phyloP scores from a whole-genome alignment of 176 grass and related monocot genomes.

The Oryza officinalis region DNA sequence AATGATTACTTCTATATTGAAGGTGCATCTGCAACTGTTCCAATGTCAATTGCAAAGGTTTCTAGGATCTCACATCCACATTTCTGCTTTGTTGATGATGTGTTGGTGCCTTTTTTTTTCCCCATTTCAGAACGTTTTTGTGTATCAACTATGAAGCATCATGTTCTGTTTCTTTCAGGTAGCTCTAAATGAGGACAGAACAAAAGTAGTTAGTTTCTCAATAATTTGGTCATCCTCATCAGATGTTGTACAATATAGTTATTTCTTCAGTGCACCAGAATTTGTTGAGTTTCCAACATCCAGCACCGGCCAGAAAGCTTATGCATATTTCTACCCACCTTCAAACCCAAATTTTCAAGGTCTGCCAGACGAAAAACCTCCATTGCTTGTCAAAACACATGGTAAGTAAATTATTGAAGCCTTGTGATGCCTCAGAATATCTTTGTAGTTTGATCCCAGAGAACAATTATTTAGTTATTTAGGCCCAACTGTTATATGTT shows the following conservation, averaged over 20 bases:
- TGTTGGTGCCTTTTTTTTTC: background rate
- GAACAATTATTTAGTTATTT: background rate
- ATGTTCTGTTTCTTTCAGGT: slow-evolving; percentile 50
- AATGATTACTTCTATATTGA: slow-evolving; percentile 74
- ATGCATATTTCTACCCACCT: slow-evolving; percentile 94
- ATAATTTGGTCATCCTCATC: slow-evolving; percentile 82
- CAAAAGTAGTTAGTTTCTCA: slow-evolving; percentile 58
- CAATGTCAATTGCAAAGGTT: slow-evolving; percentile 90
- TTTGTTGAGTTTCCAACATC: slow-evolving; percentile 83
- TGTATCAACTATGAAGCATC: background rate
- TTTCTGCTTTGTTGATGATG: slow-evolving; percentile 17
- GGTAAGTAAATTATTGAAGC: slow-evolving; percentile 52
- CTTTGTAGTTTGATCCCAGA: background rate
- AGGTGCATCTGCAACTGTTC: slow-evolving; percentile 75
- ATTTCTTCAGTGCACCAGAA: slow-evolving; percentile 76
- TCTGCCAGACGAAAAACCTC: slow-evolving; percentile 76
- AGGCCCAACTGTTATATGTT: background rate
- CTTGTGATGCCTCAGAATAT: slow-evolving; percentile 5
- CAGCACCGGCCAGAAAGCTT: slow-evolving; percentile 68
- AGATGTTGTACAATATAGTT: slow-evolving; percentile 55
- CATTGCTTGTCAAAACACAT: slow-evolving; percentile 91
- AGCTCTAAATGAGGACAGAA: slow-evolving; percentile 62
- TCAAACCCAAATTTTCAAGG: slow-evolving; percentile 67
- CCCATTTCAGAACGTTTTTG: background rate
- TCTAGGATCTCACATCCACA: background rate